A percentile compares a stretch with the other conserved stretches of the same genome.
Evolutionary conservation across 345 rosid genomes (phyloP).

Genomic region (Acer yangbiense): DNA sequence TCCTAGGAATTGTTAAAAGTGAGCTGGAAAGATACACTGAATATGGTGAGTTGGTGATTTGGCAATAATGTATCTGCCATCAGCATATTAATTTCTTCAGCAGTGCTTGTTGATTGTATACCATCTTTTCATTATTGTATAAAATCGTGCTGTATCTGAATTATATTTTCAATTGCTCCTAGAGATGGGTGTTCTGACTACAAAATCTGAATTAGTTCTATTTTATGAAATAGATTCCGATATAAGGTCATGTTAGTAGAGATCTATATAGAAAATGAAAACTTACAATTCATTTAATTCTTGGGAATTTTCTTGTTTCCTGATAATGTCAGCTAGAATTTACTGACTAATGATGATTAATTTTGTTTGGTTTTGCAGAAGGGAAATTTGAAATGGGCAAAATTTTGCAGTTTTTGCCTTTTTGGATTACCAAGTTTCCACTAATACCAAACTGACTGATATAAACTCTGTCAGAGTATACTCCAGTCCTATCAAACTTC

Average conservation of each 20-base stretch:
- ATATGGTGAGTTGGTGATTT: conserved; percentile 57
- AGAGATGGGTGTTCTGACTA: neutral
- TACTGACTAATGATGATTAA: conserved; percentile 13
- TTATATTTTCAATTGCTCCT: neutral
- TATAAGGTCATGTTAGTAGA: neutral
- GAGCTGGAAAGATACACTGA: conserved; percentile 73
- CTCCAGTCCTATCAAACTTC: conserved; percentile 75
- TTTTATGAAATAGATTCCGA: neutral
- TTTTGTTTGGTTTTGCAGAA: conserved; percentile 49
- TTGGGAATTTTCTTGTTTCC: conserved; percentile 4
- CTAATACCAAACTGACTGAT: conserved; percentile 71
- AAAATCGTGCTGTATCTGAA: neutral
- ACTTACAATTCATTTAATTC: neutral
- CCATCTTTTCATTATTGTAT: neutral
- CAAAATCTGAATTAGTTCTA: neutral
- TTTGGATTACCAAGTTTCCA: conserved; percentile 73
- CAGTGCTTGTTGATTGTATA: conserved; percentile 1
- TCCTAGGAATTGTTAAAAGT: conserved; percentile 75
- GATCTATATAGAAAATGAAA: neutral
- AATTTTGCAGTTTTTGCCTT: conserved; percentile 67
- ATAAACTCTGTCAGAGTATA: conserved; percentile 68
- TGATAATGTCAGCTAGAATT: conserved; percentile 7
- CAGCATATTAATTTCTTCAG: neutral
- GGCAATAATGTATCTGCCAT: neutral
- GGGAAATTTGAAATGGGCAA: conserved; percentile 54